Evolutionary conservation across 2,329 filamentous ascomycete genomes (phyloP).

Genomic region (Sclerotinia spermophila): DNA sequence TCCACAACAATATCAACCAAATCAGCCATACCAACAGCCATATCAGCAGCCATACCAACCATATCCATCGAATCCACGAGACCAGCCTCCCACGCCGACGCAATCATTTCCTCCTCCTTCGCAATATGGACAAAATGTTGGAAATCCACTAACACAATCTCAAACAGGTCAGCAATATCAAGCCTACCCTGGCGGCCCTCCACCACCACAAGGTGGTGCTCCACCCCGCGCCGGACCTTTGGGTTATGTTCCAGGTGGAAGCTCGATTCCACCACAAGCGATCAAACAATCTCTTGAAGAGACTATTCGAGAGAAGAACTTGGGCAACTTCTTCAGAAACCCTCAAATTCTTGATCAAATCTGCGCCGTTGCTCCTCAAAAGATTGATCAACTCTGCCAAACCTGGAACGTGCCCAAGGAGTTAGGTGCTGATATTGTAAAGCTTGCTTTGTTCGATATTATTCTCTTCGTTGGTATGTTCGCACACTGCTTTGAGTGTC

Average conservation of each 20-base stretch:
- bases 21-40: neutral
- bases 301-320: slow-evolving; percentile 23
- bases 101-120: neutral
- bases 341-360: slow-evolving; percentile 21
- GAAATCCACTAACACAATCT: slow-evolving; percentile 14
- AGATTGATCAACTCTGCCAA: slow-evolving; percentile 31
- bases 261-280: slow-evolving; percentile 8
- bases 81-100: neutral
- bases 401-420: slow-evolving; percentile 35
- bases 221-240: slow-evolving; percentile 20
- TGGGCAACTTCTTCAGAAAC: slow-evolving; percentile 17
- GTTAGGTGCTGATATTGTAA: slow-evolving; percentile 37
- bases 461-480: slow-evolving; percentile 33
- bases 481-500: neutral
- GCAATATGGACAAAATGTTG: slow-evolving; percentile 5
- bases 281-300: slow-evolving; percentile 22
- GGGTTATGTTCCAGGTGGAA: slow-evolving; percentile 6
- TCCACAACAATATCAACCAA: neutral
- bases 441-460: slow-evolving; percentile 38
- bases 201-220: slow-evolving; percentile 18
- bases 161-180: slow-evolving; percentile 20
- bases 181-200: slow-evolving; percentile 4
- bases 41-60: neutral
- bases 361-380: slow-evolving; percentile 16
- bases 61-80: neutral